Conservation (phyloP, 1,284 basidiomycete genomes). For the Ustilago cynodontis region DNA sequence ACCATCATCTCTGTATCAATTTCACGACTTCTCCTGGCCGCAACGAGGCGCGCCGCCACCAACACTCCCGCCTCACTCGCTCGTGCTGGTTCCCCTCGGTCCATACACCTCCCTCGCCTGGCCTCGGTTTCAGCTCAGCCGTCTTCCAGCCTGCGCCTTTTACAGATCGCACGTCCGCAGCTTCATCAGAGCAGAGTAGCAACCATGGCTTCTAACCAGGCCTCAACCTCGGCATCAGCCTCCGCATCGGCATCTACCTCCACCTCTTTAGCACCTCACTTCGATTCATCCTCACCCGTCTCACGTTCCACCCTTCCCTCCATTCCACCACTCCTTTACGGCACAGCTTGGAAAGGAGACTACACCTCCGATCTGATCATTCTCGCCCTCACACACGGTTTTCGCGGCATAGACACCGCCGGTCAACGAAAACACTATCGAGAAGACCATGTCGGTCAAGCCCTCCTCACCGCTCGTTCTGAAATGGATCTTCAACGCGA, state of each 20-base stretch:
- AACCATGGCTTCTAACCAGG: constrained; percentile 26
- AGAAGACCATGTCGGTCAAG: constrained; percentile 64
- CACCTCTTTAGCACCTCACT: neutral
- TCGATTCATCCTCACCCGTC: constrained; percentile 3
- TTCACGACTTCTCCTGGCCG: neutral
- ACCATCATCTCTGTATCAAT: neutral
- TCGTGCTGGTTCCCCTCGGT: neutral
- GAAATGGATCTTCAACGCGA: constrained; percentile 48
- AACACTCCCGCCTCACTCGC: neutral
- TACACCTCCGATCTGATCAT: constrained; percentile 58
- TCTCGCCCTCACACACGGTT: constrained; percentile 59
- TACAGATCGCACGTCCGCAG: neutral
- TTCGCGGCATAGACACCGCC: constrained; percentile 66
- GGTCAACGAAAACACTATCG: constrained; percentile 68
- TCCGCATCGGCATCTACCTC: constrained; percentile 12
- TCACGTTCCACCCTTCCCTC: constrained; percentile 20
- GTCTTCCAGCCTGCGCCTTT: neutral
- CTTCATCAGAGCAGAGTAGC: neutral
- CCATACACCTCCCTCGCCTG: neutral
- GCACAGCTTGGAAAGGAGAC: constrained; percentile 66
- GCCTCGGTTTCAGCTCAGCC: neutral
- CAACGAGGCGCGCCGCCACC: constrained; percentile 1
- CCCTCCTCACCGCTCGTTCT: constrained; percentile 37
- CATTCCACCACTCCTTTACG: constrained; percentile 64
- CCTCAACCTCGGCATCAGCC: constrained; percentile 14